These are phyloP conservation scores for Candida hungchunana DNA, from an alignment of 805 yeast species.

Conservation along the genomic window DNA sequence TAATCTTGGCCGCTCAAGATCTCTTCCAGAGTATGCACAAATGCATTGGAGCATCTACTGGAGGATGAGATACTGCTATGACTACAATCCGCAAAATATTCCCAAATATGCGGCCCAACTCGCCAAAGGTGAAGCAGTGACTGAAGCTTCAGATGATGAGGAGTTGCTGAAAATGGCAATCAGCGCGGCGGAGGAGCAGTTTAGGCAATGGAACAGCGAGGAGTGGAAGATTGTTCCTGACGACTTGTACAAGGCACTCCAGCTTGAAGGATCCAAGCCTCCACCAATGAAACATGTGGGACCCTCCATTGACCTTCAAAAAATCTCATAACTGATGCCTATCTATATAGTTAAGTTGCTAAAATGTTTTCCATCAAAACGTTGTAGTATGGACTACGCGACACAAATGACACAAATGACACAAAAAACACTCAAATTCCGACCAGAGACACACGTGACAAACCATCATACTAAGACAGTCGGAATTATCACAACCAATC, in stretches of 20 bases:
- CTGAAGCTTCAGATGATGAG: conserved; percentile 9
- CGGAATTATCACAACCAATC: neutral
- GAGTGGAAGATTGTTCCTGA: conserved; percentile 34
- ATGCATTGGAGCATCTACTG: conserved; percentile 65
- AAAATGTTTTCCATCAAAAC: no score
- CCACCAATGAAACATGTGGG: no score
- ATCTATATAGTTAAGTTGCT: no score
- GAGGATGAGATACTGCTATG: conserved; percentile 43
- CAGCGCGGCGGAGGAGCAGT: conserved; percentile 14
- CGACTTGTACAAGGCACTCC: conserved; percentile 25
- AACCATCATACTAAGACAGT: neutral
- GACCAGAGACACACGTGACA: no score
- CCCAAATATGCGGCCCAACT: conserved; percentile 33
- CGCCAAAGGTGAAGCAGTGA: conserved; percentile 15
- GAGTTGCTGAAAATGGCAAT: conserved; percentile 9
- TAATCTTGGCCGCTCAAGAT: conserved; percentile 50
- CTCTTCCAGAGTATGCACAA: conserved; percentile 41
- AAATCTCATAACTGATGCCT: no score
- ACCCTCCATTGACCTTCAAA: no score
- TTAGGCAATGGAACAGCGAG: conserved; percentile 27
- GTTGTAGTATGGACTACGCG: no score
- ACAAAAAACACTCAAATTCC: no score
- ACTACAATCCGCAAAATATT: conserved; percentile 43
- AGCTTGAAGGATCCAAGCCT: conserved; percentile 8
- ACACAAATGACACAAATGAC: no score